Base-by-base conservation (phyloP, 768 basidiomycete genomes). In the Hortiboletus campestris region DNA sequence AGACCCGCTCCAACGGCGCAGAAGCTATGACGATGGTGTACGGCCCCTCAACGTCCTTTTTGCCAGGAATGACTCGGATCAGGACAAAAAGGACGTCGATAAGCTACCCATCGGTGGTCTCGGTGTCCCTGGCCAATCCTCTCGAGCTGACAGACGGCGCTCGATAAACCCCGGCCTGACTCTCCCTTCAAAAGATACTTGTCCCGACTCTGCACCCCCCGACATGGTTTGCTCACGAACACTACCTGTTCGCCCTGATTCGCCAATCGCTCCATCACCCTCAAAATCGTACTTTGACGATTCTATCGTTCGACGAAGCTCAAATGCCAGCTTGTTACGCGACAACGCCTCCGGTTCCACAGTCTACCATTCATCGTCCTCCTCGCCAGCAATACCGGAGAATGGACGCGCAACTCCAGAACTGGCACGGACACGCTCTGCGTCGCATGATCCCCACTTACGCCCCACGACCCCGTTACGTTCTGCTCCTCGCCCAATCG, bases 161-260 rank as follows among this genome's bases (percentile, higher is more conserved):
- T 84, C 84, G 5, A 84, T 84, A 57, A 84, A 82, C 53, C 84
- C 84, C 2, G 76, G 67, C 5, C 66, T 78, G 42, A 64, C 74
- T 8, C 71, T 81, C 56, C 74, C 68, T 20, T 52, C 56, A 35
- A 60, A 60, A 14, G 53, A 60, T 4, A 1, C 45, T 2, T 10
- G 45, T 5, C 57, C 63, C 22, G 60, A 59, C 47, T 55, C 61
- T 29, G 53, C 59, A 11, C 59, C 59, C n/a, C 49, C 60, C 7
- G 69, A 71, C 16, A 69, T 74, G 58, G 46, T 62, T 20, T 73
- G 67, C 42, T 70, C 72, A 6, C 72, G 63, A 43, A 70, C 68
- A 1, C 49, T 64, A 9, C 72, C 64, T 19, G 47, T 55, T n/a
- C 63, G 58, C 13, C 44, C 63, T n/a, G 68, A 65, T 14, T 65